Conservation (phyloP, 1,139 yeast genomes). For the Wickerhamomyces sp. region DNA sequence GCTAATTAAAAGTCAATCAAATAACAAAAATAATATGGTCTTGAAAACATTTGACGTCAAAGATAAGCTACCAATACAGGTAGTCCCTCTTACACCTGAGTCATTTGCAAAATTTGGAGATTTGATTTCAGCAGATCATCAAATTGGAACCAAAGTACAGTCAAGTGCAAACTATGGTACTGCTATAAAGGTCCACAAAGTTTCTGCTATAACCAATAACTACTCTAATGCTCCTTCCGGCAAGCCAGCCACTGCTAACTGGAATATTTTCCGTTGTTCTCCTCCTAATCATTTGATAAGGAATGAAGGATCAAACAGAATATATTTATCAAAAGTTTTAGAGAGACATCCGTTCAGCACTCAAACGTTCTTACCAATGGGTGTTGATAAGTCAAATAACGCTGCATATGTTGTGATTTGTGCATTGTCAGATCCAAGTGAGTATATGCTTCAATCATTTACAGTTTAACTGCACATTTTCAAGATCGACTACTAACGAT, state of each 20-base stretch:
- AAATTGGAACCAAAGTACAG: constrained; percentile 36
- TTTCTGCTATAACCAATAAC: constrained; percentile 59
- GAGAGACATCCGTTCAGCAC: constrained; percentile 92
- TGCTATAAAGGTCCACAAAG: constrained; percentile 70
- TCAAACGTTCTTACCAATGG: constrained; percentile 89
- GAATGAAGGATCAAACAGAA: constrained; percentile 21
- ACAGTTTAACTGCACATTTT: too few species aligned
- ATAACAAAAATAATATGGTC: constrained; percentile 28
- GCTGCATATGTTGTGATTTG: constrained; percentile 75
- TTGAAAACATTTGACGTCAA: constrained; percentile 36
- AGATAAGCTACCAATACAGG: constrained; percentile 23
- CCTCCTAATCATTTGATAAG: constrained; percentile 62
- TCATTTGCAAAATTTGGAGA: constrained; percentile 48
- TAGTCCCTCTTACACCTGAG: constrained; percentile 42
- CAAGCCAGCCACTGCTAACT: constrained; percentile 48
- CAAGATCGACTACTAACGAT: neutral
- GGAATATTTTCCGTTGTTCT: constrained; percentile 80
- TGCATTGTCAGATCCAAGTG: constrained; percentile 45
- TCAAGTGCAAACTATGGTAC: constrained; percentile 89
- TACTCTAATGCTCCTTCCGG: constrained; percentile 38
- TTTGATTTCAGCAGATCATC: constrained; percentile 51
- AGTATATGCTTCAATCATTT: neutral
- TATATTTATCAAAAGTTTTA: constrained; percentile 60
- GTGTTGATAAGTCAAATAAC: constrained; percentile 41
- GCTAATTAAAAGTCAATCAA: neutral